phyloP scores from a whole-genome alignment of 2,329 filamentous ascomycete species.

The Myriosclerotinia duriaeana region DNA sequence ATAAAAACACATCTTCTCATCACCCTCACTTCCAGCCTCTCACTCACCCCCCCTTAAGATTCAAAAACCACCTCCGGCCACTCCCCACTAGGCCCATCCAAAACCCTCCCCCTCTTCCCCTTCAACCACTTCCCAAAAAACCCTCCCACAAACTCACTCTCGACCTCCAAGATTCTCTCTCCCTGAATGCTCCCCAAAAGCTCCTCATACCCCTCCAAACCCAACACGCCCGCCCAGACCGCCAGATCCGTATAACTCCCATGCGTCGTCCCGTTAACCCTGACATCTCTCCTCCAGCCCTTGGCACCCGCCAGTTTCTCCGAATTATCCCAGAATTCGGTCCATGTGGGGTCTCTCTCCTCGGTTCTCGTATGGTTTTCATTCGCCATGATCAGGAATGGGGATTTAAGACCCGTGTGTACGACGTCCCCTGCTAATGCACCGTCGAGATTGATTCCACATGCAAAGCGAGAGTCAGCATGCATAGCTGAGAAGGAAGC shows the following conservation, averaged over 20 bases:
- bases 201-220: slow-evolving; percentile 3
- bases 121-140: slow-evolving; percentile 34
- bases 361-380: slow-evolving; percentile 35
- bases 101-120: slow-evolving; percentile 20
- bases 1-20: background rate
- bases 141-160: slow-evolving; percentile 30
- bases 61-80: slow-evolving; percentile 33
- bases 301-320: slow-evolving; percentile 23
- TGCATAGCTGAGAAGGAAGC: slow-evolving; percentile 40
- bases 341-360: slow-evolving; percentile 34
- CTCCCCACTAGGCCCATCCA: slow-evolving; percentile 25
- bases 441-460: slow-evolving; percentile 45
- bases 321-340: slow-evolving; percentile 32
- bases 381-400: slow-evolving; percentile 41
- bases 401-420: slow-evolving; percentile 34
- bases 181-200: slow-evolving; percentile 32
- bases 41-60: background rate
- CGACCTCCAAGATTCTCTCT: slow-evolving; percentile 31
- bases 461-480: slow-evolving; percentile 39
- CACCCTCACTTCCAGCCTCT: background rate
- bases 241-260: slow-evolving; percentile 39
- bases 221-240: slow-evolving; percentile 9
- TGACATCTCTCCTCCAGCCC: slow-evolving; percentile 40
- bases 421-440: slow-evolving; percentile 38
- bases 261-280: slow-evolving; percentile 38